Base-by-base conservation (phyloP, 768 basidiomycete species). In the Asterophora parasitica region DNA sequence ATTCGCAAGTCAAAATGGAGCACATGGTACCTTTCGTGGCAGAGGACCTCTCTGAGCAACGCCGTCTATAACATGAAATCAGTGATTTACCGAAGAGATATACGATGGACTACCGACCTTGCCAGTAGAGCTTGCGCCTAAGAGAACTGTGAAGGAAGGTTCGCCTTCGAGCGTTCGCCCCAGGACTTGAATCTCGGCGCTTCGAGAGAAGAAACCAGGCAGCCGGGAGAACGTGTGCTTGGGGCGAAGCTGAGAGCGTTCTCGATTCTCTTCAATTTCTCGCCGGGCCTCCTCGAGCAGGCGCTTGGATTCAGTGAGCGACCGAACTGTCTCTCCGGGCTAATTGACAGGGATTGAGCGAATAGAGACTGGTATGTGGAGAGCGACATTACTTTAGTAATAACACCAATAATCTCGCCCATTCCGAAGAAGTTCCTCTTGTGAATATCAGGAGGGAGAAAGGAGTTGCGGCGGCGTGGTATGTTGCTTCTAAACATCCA, bases 1-100 rank as follows among this genome's bases (percentile, higher is more conserved):
- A 91, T 88, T 4, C 88, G 81, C 35, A 92, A 72, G 63, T 92
- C 88, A 54, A 92, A 88, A 58, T 89, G 85, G 40, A 91, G 74
- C 45, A 91, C 86, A 65, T 89, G 86, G 59, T 85, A 92, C 42
- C 69, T 70, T 8, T 81, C 74, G 15, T 72, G 69, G 9, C 80
- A 81, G 19, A 92, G 78, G 20, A 91, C 79, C 65, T 92, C 85
- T 37, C 88, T 77, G 10, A 92, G 71, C 7, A 92, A 75, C 0
- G 85, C 81, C 4, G 90, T 92, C 83, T 89, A 56, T 12, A n/a
- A 48, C 10, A 32, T 44, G 46, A 31, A 30, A 31, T 31, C 34
- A 36, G 10, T 23, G 23, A 23, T 23, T 23, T 23, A 31, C 30
- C 30, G 5, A 41, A 31, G 17, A 34, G 35, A 38, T 30, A 35